Evolutionary conservation across 139 green algal genomes (phyloP).

Genomic region (Penium margaritaceum): DNA sequence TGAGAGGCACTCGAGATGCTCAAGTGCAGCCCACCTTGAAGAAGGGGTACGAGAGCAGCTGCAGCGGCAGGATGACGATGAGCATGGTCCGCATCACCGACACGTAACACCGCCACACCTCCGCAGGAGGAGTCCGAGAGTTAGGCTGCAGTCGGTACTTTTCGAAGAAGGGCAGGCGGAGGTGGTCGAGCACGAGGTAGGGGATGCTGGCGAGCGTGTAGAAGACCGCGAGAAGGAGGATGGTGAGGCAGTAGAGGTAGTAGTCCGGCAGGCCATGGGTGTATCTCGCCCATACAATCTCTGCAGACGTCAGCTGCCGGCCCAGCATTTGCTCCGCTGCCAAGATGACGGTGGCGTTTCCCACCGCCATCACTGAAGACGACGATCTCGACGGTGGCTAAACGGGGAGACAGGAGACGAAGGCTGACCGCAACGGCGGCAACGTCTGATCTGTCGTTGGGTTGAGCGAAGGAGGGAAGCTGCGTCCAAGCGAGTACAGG

Average conservation of each 20-base stretch:
- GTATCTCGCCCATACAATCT: constrained; percentile 6
- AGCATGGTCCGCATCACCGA: constrained; percentile 23
- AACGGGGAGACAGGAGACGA: no score
- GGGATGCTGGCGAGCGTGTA: constrained; percentile 32
- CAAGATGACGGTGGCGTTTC: no score
- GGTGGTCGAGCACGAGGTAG: constrained; percentile 34
- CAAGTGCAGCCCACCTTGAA: constrained; percentile 44
- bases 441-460: no score
- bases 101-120: constrained; percentile 4
- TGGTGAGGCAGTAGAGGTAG: constrained; percentile 42
- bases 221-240: constrained; percentile 25
- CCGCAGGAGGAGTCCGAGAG: no score
- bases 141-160: constrained; percentile 27
- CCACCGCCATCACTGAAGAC: no score
- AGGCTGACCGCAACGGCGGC: no score
- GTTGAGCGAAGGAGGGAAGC: no score
- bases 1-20: no score
- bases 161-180: constrained; percentile 29
- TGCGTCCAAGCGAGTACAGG: no score
- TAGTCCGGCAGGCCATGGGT: constrained; percentile 26
- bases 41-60: constrained; percentile 43
- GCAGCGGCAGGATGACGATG: constrained; percentile 26
- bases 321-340: constrained; percentile 8
- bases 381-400: no score
- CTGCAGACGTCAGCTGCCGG: neutral